These are phyloP conservation scores for Hawksworthiomyces lignivorus DNA, from an alignment of 2,329 filamentous ascomycete species.

Conservation along the genomic window DNA sequence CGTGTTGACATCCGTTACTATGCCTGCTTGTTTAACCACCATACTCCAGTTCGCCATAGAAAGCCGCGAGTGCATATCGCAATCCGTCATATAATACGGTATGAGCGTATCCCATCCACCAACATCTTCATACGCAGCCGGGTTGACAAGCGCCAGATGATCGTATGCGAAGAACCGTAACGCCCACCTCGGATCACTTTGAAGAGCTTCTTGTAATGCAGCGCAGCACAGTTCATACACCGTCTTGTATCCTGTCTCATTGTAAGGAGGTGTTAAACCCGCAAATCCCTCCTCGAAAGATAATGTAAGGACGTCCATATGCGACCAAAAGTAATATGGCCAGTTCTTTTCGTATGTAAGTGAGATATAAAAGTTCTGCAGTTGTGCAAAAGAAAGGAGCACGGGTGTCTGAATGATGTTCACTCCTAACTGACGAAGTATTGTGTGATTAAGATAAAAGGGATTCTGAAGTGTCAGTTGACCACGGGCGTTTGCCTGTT, in stretches of 20 bases:
- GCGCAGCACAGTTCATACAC: constrained; percentile 15
- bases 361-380: constrained; percentile 45
- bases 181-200: constrained; percentile 34
- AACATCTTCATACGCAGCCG: constrained; percentile 39
- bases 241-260: constrained; percentile 31
- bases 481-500: constrained; percentile 41
- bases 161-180: constrained; percentile 51
- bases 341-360: constrained; percentile 34
- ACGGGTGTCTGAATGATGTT: constrained; percentile 40
- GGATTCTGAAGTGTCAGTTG: constrained; percentile 46
- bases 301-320: constrained; percentile 43
- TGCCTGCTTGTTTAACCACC: constrained; percentile 29
- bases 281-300: constrained; percentile 34
- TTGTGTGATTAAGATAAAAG: constrained; percentile 46
- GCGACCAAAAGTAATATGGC: constrained; percentile 45
- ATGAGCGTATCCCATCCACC: constrained; percentile 52
- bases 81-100: constrained; percentile 51
- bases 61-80: constrained; percentile 42
- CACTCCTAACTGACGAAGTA: constrained; percentile 35
- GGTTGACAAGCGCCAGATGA: constrained; percentile 49
- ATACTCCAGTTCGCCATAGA: constrained; percentile 36
- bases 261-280: constrained; percentile 24
- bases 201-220: constrained; percentile 21
- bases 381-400: constrained; percentile 42
- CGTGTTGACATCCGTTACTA: constrained; percentile 37